Conservation (phyloP, 768 basidiomycete species). For the Mrakia gelida region DNA sequence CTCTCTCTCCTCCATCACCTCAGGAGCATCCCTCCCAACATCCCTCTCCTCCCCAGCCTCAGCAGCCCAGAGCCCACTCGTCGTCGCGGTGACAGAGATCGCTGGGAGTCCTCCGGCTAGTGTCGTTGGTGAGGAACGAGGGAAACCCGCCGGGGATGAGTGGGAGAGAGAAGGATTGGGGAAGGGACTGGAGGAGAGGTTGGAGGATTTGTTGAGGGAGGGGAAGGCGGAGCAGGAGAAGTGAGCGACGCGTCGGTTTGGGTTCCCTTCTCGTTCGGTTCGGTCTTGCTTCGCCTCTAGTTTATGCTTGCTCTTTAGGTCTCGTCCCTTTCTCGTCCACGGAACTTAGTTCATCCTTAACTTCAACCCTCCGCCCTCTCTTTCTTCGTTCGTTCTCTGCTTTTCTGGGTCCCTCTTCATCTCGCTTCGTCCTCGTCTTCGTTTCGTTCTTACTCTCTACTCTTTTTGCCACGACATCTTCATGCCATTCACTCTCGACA, state of each 20-base stretch:
- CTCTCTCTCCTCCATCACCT: conserved; percentile 24
- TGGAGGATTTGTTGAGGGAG: conserved; percentile 15
- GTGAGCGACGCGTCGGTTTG: background rate
- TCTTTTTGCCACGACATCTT: background rate
- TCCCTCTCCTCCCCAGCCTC: background rate
- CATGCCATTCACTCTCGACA: too few relatives aligned
- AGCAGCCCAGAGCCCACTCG: background rate
- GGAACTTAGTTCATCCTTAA: background rate
- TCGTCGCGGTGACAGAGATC: background rate
- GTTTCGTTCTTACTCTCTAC: background rate
- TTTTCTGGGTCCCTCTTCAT: background rate
- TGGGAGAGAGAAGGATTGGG: conserved; percentile 28
- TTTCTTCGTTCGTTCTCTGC: too few relatives aligned
- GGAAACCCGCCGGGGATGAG: background rate
- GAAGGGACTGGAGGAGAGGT: conserved; percentile 24
- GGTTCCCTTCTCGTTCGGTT: background rate
- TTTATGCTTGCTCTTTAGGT: background rate
- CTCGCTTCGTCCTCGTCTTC: background rate
- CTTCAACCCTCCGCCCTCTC: too few relatives aligned
- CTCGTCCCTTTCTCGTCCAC: background rate
- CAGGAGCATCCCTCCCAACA: conserved; percentile 4
- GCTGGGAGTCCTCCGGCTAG: background rate
- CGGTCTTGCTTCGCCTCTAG: background rate
- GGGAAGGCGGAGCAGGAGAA: conserved; percentile 3
- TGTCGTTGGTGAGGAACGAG: background rate